phyloP scores from a whole-genome alignment of 805 yeast genomes.

The Danielozyma ontarioensis region DNA sequence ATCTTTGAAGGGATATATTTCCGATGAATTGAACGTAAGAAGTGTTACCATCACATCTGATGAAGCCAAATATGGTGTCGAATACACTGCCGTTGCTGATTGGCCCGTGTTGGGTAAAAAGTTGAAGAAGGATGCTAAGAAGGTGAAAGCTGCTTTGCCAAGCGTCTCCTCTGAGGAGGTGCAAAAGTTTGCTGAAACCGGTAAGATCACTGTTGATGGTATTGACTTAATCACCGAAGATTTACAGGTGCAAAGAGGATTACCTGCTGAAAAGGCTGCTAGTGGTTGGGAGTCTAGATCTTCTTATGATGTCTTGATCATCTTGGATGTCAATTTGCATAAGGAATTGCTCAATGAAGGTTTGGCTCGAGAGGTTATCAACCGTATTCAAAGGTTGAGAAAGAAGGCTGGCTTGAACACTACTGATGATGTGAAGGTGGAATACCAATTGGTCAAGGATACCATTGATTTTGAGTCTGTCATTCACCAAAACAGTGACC shows the following conservation, averaged over 20 bases:
- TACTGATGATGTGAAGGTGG: slow-evolving; percentile 90
- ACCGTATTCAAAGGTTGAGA: slow-evolving; percentile 95
- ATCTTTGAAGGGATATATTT: slow-evolving; percentile 70
- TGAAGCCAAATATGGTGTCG: slow-evolving; percentile 87
- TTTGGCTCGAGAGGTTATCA: slow-evolving; percentile 90
- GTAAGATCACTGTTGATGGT: slow-evolving; percentile 82
- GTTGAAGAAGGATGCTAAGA: slow-evolving; percentile 87
- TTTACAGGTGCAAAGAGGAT: slow-evolving; percentile 81
- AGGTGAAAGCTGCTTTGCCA: slow-evolving; percentile 93
- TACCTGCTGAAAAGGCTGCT: slow-evolving; percentile 60
- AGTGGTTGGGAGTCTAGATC: slow-evolving; percentile 84
- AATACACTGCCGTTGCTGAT: slow-evolving; percentile 92
- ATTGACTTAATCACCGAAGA: slow-evolving; percentile 85
- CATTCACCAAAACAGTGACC: slow-evolving; percentile 56
- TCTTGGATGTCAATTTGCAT: slow-evolving; percentile 81
- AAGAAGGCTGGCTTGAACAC: slow-evolving; percentile 93
- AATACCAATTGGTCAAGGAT: slow-evolving; percentile 64
- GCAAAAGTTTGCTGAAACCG: slow-evolving; percentile 63
- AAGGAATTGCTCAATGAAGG: slow-evolving; percentile 92
- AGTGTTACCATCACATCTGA: slow-evolving; percentile 83
- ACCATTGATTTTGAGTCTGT: slow-evolving; percentile 60
- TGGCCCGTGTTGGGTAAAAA: slow-evolving; percentile 99
- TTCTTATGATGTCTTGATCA: slow-evolving; percentile 82
- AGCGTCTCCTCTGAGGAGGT: slow-evolving; percentile 76
- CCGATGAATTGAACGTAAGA: slow-evolving; percentile 90